phyloP scores from a whole-genome alignment of 148 eudicot genomes.

The Selenicereus undatus region DNA sequence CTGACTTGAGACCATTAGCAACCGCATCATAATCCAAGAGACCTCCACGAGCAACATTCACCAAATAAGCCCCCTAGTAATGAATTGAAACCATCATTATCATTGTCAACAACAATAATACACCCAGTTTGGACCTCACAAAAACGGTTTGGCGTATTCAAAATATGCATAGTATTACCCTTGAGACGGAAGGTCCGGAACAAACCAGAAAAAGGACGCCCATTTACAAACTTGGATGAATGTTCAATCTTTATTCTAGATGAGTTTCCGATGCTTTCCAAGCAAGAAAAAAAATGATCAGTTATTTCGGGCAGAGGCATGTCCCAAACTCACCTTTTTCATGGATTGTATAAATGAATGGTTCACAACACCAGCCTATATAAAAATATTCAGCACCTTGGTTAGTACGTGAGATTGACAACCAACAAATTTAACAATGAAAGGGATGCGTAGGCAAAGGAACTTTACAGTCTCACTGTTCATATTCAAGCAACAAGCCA shows the following conservation, averaged over 20 bases:
- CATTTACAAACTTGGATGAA: not conserved
- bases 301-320: not conserved
- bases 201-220: no score
- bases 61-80: constrained; percentile 67
- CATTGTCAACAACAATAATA: not conserved
- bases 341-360: constrained; percentile 66
- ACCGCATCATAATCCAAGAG: constrained; percentile 79
- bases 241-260: not conserved
- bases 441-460: constrained; percentile 4
- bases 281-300: not conserved
- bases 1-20: constrained; percentile 47
- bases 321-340: constrained; percentile 63
- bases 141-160: no score
- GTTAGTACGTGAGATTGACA: constrained; percentile 2
- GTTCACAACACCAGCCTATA: constrained; percentile 77
- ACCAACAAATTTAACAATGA: not conserved
- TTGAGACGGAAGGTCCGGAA: not conserved
- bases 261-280: not conserved
- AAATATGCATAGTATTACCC: not conserved
- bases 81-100: constrained; percentile 6
- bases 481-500: constrained; percentile 81
- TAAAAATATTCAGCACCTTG: constrained; percentile 18
- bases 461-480: constrained; percentile 64
- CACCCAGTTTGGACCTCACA: not conserved
- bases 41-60: constrained; percentile 91